Conservation (phyloP, 805 yeast species). For the Candida awuae region DNA sequence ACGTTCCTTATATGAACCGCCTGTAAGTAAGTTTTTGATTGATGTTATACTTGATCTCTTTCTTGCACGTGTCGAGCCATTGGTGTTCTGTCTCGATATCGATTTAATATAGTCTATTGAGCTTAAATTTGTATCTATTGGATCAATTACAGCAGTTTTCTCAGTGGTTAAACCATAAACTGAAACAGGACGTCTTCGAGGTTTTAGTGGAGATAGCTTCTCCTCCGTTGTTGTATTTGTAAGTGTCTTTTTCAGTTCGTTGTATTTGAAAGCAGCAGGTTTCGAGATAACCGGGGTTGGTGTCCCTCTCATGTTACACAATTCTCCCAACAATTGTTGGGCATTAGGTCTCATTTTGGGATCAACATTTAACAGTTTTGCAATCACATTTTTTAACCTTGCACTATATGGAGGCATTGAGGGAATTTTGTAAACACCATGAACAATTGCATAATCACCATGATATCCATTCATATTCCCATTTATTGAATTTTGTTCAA, state of each 20-base stretch:
- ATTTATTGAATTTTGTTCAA: slow-evolving; percentile 43
- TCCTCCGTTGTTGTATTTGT: neutral
- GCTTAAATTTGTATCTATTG: slow-evolving; percentile 25
- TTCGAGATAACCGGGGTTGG: neutral
- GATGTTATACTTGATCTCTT: slow-evolving; percentile 31
- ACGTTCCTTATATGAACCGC: slow-evolving; percentile 20
- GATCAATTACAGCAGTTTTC: neutral
- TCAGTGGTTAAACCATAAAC: slow-evolving; percentile 2
- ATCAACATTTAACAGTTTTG: slow-evolving; percentile 52
- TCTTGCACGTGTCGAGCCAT: slow-evolving; percentile 11
- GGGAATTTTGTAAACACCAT: slow-evolving; percentile 47
- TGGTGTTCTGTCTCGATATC: slow-evolving; percentile 29
- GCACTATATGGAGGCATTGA: slow-evolving; percentile 51
- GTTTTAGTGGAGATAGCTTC: neutral
- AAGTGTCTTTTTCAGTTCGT: slow-evolving; percentile 3
- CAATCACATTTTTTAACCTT: slow-evolving; percentile 55
- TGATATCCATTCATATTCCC: slow-evolving; percentile 30
- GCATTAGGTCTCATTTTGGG: slow-evolving; percentile 70
- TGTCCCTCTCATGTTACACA: slow-evolving; percentile 48
- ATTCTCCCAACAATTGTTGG: slow-evolving; percentile 60
- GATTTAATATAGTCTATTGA: slow-evolving; percentile 33
- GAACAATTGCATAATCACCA: slow-evolving; percentile 56
- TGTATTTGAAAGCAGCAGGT: slow-evolving; percentile 4
- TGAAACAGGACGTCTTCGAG: slow-evolving; percentile 8
- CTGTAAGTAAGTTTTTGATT: slow-evolving; percentile 29